Evolutionary conservation across 148 eudicot species (phyloP).

Genomic region (Nepenthes mirabilis): DNA sequence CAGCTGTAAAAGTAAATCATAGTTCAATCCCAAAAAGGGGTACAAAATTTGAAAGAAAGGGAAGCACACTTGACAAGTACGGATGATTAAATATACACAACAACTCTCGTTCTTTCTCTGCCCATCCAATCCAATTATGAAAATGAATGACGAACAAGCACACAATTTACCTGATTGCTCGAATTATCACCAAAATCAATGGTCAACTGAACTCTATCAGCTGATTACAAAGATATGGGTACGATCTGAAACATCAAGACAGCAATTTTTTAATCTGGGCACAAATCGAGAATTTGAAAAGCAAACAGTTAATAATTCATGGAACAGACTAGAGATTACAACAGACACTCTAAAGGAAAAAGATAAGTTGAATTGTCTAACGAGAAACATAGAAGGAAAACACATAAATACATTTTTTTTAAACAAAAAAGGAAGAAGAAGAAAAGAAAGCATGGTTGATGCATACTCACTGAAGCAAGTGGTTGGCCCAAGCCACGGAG

Average conservation of each 20-base stretch:
- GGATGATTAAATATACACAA: neutral
- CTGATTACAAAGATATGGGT: constrained; percentile 35
- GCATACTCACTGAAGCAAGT: too few relatives aligned
- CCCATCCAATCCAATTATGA: neutral
- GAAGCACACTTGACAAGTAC: neutral
- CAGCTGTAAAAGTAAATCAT: constrained; percentile 3
- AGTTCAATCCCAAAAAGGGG: neutral
- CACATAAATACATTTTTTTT: too few relatives aligned
- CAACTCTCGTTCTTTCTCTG: neutral
- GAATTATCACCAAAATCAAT: constrained; percentile 4
- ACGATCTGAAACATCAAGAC: constrained; percentile 48
- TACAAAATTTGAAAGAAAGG: too few relatives aligned
- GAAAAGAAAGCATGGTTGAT: neutral
- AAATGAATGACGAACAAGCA: constrained; percentile 3
- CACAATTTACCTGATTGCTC: constrained; percentile 5
- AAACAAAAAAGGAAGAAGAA: neutral
- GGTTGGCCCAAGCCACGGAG: neutral
- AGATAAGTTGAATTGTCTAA: constrained; percentile 2
- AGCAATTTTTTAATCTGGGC: constrained; percentile 15
- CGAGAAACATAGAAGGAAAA: neutral
- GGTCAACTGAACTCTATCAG: constrained; percentile 20
- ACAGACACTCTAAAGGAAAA: neutral
- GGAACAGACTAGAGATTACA: neutral
- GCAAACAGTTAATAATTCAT: neutral
- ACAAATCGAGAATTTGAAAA: neutral